Percentiles rank a stretch among this genome's conserved stretches.
These are phyloP conservation scores for Paraphaeosphaeria minitans DNA, from an alignment of 2,329 filamentous ascomycete species.

Conservation along the genomic window DNA sequence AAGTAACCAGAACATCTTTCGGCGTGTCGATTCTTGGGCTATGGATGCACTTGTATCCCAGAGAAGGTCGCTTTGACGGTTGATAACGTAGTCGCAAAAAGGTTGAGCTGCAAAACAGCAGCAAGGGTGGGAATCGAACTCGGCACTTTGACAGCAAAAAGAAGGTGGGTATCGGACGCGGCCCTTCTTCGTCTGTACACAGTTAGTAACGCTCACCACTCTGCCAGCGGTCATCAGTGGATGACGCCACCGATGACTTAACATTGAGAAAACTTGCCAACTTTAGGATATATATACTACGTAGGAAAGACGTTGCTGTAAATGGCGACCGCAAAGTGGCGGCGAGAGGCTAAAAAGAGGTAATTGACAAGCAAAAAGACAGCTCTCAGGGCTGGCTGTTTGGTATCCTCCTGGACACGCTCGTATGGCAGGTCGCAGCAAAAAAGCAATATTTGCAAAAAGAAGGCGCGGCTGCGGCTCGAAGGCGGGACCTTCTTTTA, in stretches of 20 bases:
- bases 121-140: too few relatives aligned
- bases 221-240: too few relatives aligned
- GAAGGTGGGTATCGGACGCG: too few relatives aligned
- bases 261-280: background rate
- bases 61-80: background rate
- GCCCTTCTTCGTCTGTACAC: too few relatives aligned
- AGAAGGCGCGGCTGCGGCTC: background rate
- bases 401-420: background rate
- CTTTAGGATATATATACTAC: background rate
- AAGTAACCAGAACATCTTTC: background rate
- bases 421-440: background rate
- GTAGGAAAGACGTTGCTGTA: background rate
- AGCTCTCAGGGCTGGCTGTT: background rate
- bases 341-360: background rate
- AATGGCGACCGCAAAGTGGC: background rate
- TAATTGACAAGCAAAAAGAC: background rate
- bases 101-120: too few relatives aligned
- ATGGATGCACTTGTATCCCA: background rate
- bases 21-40: background rate
- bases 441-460: background rate
- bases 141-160: too few relatives aligned
- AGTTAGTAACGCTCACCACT: background rate
- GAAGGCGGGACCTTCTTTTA: background rate
- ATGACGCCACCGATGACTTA: background rate
- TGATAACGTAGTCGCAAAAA: too few relatives aligned